A percentile compares a stretch with the other conserved stretches of the same genome.
These are phyloP conservation scores for Pogostemon cablin DNA, from an alignment of 257 asterid species.

Conservation along the genomic window DNA sequence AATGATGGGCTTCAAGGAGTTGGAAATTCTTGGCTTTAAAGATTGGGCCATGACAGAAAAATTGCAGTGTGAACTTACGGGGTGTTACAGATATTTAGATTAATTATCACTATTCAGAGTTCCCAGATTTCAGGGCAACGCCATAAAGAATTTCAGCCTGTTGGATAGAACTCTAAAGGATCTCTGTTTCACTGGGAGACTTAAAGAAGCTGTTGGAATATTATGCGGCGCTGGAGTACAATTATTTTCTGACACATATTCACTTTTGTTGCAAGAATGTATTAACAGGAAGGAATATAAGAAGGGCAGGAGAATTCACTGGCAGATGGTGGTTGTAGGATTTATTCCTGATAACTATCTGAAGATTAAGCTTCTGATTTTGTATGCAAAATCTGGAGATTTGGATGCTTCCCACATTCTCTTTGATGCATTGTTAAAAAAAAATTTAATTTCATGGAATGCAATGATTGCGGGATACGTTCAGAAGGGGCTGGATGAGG, in stretches of 20 bases:
- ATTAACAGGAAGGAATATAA: conserved; percentile 66
- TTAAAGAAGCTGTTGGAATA: conserved; percentile 80
- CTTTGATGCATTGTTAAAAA: conserved; percentile 54
- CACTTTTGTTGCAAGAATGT: conserved; percentile 90
- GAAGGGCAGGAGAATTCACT: conserved; percentile 80
- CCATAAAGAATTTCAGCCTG: conserved; percentile 40
- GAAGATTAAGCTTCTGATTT: conserved; percentile 71
- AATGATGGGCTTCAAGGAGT: no score
- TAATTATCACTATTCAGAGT: conserved; percentile 51
- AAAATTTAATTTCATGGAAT: conserved; percentile 77
- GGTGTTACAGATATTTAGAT: no score
- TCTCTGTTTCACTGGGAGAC: conserved; percentile 82
- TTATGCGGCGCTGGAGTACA: conserved; percentile 66
- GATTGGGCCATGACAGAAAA: no score
- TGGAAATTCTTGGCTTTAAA: no score
- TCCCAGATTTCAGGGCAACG: conserved; percentile 85
- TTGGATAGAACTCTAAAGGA: conserved; percentile 77
- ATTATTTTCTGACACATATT: conserved; percentile 68
- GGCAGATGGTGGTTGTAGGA: conserved; percentile 79
- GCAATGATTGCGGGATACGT: conserved; percentile 83
- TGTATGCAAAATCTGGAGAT: conserved; percentile 85
- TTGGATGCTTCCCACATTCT: conserved; percentile 55
- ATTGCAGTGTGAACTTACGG: no score
- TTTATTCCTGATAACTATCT: conserved; percentile 73
- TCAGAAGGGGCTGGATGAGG: conserved; percentile 75